Evolutionary conservation across 1,284 basidiomycete genomes (phyloP).

Genomic region (Phellinidium pouzarii): DNA sequence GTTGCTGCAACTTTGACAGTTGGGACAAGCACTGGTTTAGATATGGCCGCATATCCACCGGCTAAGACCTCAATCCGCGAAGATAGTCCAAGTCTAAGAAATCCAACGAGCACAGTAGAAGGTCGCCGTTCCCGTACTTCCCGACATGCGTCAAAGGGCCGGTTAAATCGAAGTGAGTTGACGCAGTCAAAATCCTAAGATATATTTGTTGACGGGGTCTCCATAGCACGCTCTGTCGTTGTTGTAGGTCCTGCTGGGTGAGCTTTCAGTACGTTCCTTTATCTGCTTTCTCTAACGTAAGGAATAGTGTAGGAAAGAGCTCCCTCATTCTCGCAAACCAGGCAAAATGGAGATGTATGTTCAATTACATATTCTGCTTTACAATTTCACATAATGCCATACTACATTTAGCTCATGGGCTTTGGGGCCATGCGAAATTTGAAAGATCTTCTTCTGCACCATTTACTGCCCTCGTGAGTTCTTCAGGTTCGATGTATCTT

Average conservation of each 20-base stretch:
- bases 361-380: no score
- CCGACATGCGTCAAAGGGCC: constrained; percentile 7
- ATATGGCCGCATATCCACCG: not conserved
- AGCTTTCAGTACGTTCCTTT: constrained; percentile 19
- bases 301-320: constrained; percentile 57
- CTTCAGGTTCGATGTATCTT: no score
- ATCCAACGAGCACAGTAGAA: not conserved
- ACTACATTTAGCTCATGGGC: constrained; percentile 47
- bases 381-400: no score
- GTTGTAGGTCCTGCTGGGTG: constrained; percentile 61
- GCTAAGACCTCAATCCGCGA: not conserved
- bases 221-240: constrained; percentile 47
- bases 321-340: constrained; percentile 61
- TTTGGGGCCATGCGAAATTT: constrained; percentile 72
- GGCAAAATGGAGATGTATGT: constrained; percentile 59
- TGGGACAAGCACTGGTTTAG: not conserved
- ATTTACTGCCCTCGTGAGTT: constrained; percentile 53
- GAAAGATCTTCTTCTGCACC: constrained; percentile 56
- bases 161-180: constrained; percentile 4
- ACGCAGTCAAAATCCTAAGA: not conserved
- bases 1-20: not conserved
- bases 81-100: not conserved
- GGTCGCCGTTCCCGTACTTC: constrained; percentile 5
- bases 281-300: not conserved
- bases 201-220: not conserved